Evolutionary conservation across 116 monocot genomes (phyloP).

Genomic region (Papilionanthe hybrid): DNA sequence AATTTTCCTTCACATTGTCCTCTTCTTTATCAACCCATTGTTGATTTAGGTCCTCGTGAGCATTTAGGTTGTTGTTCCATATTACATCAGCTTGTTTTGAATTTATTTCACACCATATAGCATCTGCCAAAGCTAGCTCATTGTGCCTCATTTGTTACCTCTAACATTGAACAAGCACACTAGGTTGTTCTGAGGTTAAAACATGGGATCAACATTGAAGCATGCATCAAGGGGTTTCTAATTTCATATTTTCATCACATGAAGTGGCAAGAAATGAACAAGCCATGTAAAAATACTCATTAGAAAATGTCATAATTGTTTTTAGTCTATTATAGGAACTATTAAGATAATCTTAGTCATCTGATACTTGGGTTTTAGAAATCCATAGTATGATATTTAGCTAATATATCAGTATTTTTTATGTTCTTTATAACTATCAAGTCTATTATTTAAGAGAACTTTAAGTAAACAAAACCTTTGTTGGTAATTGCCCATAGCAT

Average conservation of each 20-base stretch:
- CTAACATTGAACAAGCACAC: not conserved
- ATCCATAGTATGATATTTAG: no score
- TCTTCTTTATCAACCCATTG: not conserved
- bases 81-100: no score
- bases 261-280: not conserved
- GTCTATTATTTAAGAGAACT: not conserved
- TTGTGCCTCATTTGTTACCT: not conserved
- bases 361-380: not conserved
- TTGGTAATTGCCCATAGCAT: no score
- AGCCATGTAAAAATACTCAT: not conserved
- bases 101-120: no score
- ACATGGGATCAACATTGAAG: no score
- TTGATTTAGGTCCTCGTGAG: no score
- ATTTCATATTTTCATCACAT: not conserved
- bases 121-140: no score
- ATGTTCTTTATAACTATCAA: not conserved
- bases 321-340: not conserved
- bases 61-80: no score
- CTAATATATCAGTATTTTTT: not conserved
- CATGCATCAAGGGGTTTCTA: no score
- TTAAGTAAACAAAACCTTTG: no score
- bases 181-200: no score
- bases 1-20: not conserved
- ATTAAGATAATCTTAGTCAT: not conserved
- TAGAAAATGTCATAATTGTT: not conserved